Evolutionary conservation across 2,329 filamentous ascomycete genomes (phyloP).

Genomic region (Microcyclosporella mali): DNA sequence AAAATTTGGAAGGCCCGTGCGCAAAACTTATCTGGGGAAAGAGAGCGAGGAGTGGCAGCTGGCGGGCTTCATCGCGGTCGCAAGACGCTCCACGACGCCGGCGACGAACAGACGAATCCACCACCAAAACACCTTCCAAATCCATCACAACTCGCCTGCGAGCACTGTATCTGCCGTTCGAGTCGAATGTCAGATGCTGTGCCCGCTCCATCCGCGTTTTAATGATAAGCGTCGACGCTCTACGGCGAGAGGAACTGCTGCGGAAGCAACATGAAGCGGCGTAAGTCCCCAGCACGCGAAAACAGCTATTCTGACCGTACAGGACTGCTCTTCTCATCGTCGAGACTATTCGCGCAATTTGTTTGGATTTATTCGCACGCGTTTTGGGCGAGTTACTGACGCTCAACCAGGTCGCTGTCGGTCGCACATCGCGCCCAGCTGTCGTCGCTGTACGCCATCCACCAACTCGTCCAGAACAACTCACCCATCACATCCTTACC

Average conservation of each 20-base stretch:
- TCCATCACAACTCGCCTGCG: not conserved
- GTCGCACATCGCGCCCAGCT: not conserved
- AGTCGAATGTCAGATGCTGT: slow-evolving; percentile 43
- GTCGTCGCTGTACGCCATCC: slow-evolving; percentile 1
- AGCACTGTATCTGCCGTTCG: slow-evolving; percentile 22
- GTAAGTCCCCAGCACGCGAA: slow-evolving; percentile 3
- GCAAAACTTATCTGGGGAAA: no score
- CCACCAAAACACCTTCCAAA: not conserved
- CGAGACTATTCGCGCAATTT: slow-evolving; percentile 1
- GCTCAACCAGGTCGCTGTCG: not conserved
- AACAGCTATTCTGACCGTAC: no score
- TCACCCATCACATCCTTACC: slow-evolving; percentile 3
- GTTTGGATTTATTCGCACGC: slow-evolving; percentile 6
- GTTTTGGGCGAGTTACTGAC: slow-evolving; percentile 3
- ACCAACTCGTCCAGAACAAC: slow-evolving; percentile 6
- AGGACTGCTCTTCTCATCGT: not conserved
- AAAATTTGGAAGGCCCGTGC: no score
- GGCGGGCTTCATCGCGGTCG: not conserved
- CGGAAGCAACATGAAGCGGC: slow-evolving; percentile 5
- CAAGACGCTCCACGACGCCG: slow-evolving; percentile 1
- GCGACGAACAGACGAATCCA: slow-evolving; percentile 1
- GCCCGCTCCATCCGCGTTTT: slow-evolving; percentile 35
- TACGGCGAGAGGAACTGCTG: slow-evolving; percentile 35
- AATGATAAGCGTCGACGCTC: slow-evolving; percentile 45
- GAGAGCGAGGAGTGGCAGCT: no score